Base-by-base conservation (phyloP, 2,329 filamentous ascomycete species). In the Ramularia collo-cygni region DNA sequence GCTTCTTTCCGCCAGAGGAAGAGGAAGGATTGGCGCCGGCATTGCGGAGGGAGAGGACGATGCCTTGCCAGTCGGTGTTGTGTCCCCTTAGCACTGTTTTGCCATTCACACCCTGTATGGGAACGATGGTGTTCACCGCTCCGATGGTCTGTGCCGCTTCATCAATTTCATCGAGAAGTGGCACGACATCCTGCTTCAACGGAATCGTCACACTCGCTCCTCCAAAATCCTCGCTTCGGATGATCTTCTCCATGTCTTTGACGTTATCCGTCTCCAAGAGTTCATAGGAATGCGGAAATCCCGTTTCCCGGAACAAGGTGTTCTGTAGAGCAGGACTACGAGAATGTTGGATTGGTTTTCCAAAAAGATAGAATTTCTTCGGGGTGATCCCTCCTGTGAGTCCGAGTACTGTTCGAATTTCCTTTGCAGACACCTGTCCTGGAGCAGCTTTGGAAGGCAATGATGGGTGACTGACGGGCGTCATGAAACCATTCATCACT, bases 51-150 rank as follows among this genome's bases (percentile, higher is more conserved):
- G 85, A 81, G 52, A 83, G 77, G 2, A 84, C 79, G 79, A 98
- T 98, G 47, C 92, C 92, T 56, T 79, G 76, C 83, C 88, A 98
- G 67, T 98, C 92, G 9, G 92, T 98, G 64, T 98, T 98, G 60
- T 89, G 85, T 30, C 92, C 92, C 12, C 85, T 63, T 3, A 96
- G 76, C 18, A 54, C 44, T 3, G 48, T 68, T 51, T 52, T 64
- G 51, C 35, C 64, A 13, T 53, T 44, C 3, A 62, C 67, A 6
- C 52, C 56, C 6, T 65, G 59, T 17, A 59, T 58, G 0, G 84
- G 81, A 18, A 95, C 77, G 55, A 98, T 83, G 13, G 92, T 98
- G 67, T 98, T 98, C 48, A 96, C 83, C 3, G 92, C 92, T 15
- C 92, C 92, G 46, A 98, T 95, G 19, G 77, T 70, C 48, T 77